Percentiles rank a stretch among this genome's conserved stretches.
phyloP scores from a whole-genome alignment of 73 alveolate genomes.

The Uronychia binucleata region DNA sequence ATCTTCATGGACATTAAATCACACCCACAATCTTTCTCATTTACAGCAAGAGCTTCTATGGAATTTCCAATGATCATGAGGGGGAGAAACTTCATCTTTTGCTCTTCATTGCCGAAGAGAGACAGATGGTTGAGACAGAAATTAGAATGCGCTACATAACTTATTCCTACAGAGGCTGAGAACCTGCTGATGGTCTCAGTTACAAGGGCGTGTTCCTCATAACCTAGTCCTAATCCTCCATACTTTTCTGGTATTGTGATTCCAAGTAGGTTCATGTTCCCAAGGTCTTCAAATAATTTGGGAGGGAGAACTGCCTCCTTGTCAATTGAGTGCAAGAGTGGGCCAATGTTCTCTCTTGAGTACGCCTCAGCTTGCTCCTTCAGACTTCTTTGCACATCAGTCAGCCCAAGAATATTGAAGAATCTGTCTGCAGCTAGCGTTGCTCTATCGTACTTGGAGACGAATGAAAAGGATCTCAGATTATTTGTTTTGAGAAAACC shows the following conservation, averaged over 20 bases:
- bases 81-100: conserved; percentile 56
- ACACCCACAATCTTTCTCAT: conserved; percentile 70
- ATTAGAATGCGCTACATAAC: conserved; percentile 71
- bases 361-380: neutral
- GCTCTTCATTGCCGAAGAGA: conserved; percentile 48
- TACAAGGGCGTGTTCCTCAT: conserved; percentile 60
- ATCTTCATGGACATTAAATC: conserved; percentile 70
- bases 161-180: conserved; percentile 62
- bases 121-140: conserved; percentile 54
- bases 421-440: neutral
- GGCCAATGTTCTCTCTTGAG: neutral
- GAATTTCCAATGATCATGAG: conserved; percentile 53
- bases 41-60: conserved; percentile 76
- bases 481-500: too few relatives aligned
- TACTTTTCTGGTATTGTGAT: neutral
- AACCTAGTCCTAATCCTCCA: conserved; percentile 58
- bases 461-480: too few relatives aligned
- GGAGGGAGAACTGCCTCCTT: neutral
- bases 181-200: conserved; percentile 71
- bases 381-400: neutral
- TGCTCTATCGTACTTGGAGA: neutral
- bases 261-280: neutral
- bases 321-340: neutral
- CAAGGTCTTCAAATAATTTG: neutral
- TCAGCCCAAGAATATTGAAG: neutral